A percentile compares a stretch with the other conserved stretches of the same genome.
These are phyloP conservation scores for Westerdykella aurantiaca DNA, from an alignment of 2,329 filamentous ascomycete genomes.

Conservation along the genomic window DNA sequence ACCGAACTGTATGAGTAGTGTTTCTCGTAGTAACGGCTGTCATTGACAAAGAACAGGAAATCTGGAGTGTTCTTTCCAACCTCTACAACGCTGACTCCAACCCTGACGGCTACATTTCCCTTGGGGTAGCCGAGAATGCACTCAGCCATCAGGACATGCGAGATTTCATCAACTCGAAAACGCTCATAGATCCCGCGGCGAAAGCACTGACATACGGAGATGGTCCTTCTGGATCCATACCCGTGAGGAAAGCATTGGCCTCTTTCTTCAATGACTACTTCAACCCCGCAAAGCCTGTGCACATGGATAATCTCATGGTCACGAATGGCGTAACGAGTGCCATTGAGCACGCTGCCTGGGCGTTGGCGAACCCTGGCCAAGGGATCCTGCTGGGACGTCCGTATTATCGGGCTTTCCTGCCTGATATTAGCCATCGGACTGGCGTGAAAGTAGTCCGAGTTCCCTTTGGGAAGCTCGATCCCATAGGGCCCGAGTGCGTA, in stretches of 20 bases:
- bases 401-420: slow-evolving; percentile 46
- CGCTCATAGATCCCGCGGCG: slow-evolving; percentile 16
- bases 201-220: slow-evolving; percentile 40
- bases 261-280: slow-evolving; percentile 37
- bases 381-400: slow-evolving; percentile 41
- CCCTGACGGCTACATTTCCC: slow-evolving; percentile 44
- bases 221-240: slow-evolving; percentile 36
- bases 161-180: slow-evolving; percentile 39
- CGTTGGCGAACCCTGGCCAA: slow-evolving; percentile 39
- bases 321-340: slow-evolving; percentile 41
- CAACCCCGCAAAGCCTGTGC: slow-evolving; percentile 20
- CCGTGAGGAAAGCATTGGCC: slow-evolving; percentile 28
- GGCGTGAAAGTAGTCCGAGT: slow-evolving; percentile 43
- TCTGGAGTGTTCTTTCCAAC: slow-evolving; percentile 39
- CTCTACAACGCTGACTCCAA: slow-evolving; percentile 41
- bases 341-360: slow-evolving; percentile 41
- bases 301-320: slow-evolving; percentile 33
- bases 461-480: slow-evolving; percentile 42
- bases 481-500: slow-evolving; percentile 40
- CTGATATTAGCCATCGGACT: slow-evolving; percentile 43
- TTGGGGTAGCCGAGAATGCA: slow-evolving; percentile 50
- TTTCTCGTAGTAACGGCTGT: too few relatives aligned
- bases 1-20: too few relatives aligned
- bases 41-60: neutral
- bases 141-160: slow-evolving; percentile 47